phyloP scores from a whole-genome alignment of 176 grass and related monocot genomes.

The Avena atlantica region DNA sequence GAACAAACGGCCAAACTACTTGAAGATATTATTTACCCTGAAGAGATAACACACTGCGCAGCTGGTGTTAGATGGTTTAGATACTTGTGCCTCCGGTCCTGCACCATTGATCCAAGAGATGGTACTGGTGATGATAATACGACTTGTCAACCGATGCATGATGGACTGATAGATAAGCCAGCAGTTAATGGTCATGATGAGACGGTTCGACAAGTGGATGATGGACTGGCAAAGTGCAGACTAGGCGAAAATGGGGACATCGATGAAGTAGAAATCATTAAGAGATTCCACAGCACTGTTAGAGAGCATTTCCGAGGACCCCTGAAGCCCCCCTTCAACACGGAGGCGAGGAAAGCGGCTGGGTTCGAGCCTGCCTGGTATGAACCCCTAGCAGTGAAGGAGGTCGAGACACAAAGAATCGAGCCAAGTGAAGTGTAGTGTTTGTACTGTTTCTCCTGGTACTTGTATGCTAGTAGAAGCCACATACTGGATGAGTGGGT shows the following conservation, averaged over 20 bases:
- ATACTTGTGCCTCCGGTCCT: slow-evolving; percentile 60
- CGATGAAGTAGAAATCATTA: slow-evolving; percentile 49
- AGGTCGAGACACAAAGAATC: slow-evolving; percentile 33
- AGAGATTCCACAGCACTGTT: slow-evolving; percentile 69
- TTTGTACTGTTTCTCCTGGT: slow-evolving; percentile 7
- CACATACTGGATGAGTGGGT: not conserved
- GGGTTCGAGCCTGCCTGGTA: slow-evolving; percentile 90
- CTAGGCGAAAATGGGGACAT: not conserved
- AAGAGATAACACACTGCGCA: slow-evolving; percentile 88
- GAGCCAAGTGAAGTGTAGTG: not conserved
- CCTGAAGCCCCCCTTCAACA: slow-evolving; percentile 83
- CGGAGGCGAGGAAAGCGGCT: slow-evolving; percentile 66
- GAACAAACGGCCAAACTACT: slow-evolving; percentile 77
- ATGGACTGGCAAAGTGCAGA: slow-evolving; percentile 24
- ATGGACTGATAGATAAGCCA: not conserved
- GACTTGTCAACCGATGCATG: not conserved
- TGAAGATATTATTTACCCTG: slow-evolving; percentile 79
- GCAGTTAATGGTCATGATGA: not conserved
- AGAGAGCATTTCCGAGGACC: slow-evolving; percentile 80
- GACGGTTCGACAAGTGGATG: not conserved
- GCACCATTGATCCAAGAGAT: not conserved
- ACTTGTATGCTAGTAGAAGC: not conserved
- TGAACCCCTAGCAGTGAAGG: slow-evolving; percentile 71
- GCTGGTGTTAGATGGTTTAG: slow-evolving; percentile 93
- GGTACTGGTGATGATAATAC: slow-evolving; percentile 8